Evolutionary conservation across 169 alveolate genomes (phyloP).

Genomic region (Cryptosporidium baileyi): DNA sequence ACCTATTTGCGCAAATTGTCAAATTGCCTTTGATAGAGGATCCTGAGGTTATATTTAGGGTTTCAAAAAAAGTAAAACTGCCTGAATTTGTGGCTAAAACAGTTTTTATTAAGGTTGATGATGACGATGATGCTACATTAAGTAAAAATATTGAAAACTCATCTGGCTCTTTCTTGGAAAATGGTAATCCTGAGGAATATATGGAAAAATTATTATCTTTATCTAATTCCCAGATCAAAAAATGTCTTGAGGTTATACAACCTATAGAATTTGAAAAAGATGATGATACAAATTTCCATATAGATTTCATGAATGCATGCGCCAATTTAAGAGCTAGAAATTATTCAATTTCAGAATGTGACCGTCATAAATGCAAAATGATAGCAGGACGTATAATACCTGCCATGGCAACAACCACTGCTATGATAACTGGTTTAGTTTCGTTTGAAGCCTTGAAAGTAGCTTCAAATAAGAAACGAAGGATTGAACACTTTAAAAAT

Average conservation of each 20-base stretch:
- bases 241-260: conserved; percentile 64
- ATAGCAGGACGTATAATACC: conserved; percentile 99
- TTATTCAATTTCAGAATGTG: conserved; percentile 91
- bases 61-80: conserved; percentile 71
- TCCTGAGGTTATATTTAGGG: conserved; percentile 54
- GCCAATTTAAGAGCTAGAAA: conserved; percentile 97
- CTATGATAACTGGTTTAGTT: conserved; percentile 97
- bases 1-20: conserved; percentile 86
- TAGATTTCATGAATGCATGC: conserved; percentile 95
- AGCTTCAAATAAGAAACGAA: conserved; percentile 82
- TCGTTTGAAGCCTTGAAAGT: conserved; percentile 82
- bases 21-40: conserved; percentile 77
- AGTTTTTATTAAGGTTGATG: conserved; percentile 84
- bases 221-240: conserved; percentile 72
- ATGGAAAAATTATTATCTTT: conserved; percentile 65
- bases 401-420: conserved; percentile 99
- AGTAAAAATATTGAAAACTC: conserved; percentile 62
- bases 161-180: conserved; percentile 4
- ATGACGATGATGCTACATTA: conserved; percentile 79
- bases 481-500: conserved; percentile 86
- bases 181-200: conserved; percentile 78
- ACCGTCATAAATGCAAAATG: conserved; percentile 92
- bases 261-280: conserved; percentile 98
- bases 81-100: conserved; percentile 73
- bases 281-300: conserved; percentile 97